A percentile compares a stretch with the other conserved stretches of the same genome.
Evolutionary conservation across 106 monocot genomes (phyloP).

Genomic region (Dioscorea alata): DNA sequence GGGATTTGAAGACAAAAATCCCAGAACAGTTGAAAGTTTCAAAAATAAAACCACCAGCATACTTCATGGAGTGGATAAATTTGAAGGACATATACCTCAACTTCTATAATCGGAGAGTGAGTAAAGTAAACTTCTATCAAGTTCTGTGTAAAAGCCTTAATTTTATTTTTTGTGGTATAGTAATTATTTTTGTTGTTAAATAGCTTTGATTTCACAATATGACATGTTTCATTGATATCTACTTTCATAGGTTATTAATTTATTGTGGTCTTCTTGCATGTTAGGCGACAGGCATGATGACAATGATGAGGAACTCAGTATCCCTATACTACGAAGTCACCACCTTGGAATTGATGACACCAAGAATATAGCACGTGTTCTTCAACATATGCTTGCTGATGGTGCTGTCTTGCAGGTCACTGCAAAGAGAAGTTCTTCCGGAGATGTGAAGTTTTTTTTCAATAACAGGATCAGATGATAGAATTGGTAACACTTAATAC

Average conservation of each 20-base stretch:
- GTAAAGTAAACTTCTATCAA: constrained; percentile 9
- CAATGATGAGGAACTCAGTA: constrained; percentile 81
- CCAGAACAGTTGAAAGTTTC: constrained; percentile 84
- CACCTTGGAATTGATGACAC: constrained; percentile 96
- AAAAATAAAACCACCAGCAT: constrained; percentile 54
- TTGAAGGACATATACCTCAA: constrained; percentile 93
- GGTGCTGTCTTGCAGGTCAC: constrained; percentile 70
- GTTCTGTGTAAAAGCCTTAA: background rate
- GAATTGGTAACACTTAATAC: no score
- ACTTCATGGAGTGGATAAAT: constrained; percentile 98
- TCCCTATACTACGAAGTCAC: constrained; percentile 73
- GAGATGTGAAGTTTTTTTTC: constrained; percentile 69
- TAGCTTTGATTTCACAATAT: background rate
- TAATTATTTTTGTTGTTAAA: no score
- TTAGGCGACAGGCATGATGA: constrained; percentile 91
- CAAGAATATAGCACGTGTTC: constrained; percentile 73
- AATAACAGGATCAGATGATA: constrained; percentile 60
- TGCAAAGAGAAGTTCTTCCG: constrained; percentile 47
- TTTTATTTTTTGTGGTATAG: background rate
- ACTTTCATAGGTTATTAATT: background rate
- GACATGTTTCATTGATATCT: background rate
- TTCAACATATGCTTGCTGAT: constrained; percentile 75
- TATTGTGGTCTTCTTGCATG: background rate
- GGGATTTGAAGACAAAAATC: constrained; percentile 98
- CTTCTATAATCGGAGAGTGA: constrained; percentile 77